A percentile compares a stretch with the other conserved stretches of the same genome.
Evolutionary conservation across 2,329 filamentous ascomycete species (phyloP).

Genomic region (Myriosclerotinia scirpicola): DNA sequence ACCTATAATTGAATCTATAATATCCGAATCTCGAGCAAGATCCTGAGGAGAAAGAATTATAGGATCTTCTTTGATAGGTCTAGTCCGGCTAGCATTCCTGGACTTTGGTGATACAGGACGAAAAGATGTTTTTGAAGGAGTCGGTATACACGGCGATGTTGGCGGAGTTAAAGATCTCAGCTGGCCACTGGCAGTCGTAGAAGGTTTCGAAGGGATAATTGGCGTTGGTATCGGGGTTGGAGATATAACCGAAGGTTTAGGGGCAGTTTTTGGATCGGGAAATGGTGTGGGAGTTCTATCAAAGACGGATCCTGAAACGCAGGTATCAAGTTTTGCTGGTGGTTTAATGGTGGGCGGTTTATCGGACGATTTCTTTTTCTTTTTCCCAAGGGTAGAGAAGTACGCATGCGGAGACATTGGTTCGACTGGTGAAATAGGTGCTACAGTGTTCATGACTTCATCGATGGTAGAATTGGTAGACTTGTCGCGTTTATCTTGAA

Average conservation of each 20-base stretch:
- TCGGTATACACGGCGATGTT: conserved; percentile 1
- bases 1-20: neutral
- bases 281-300: conserved; percentile 7
- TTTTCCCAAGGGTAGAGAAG: neutral
- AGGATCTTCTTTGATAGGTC: neutral
- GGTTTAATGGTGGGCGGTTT: neutral
- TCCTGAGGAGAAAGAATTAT: neutral
- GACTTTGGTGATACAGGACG: conserved; percentile 9
- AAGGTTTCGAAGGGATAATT: neutral
- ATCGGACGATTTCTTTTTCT: neutral
- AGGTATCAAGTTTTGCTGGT: neutral
- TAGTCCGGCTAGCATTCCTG: conserved; percentile 7
- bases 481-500: neutral
- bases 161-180: neutral
- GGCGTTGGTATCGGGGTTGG: neutral
- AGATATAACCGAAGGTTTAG: neutral
- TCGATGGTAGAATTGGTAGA: neutral
- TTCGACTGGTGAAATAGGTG: conserved; percentile 1
- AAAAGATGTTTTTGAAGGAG: conserved; percentile 5
- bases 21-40: neutral
- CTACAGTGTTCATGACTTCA: neutral
- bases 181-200: neutral
- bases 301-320: neutral
- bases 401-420: conserved; percentile 2
- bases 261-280: neutral